Base-by-base conservation (phyloP, 2,329 filamentous ascomycete species). In the Ramularia endophylla region DNA sequence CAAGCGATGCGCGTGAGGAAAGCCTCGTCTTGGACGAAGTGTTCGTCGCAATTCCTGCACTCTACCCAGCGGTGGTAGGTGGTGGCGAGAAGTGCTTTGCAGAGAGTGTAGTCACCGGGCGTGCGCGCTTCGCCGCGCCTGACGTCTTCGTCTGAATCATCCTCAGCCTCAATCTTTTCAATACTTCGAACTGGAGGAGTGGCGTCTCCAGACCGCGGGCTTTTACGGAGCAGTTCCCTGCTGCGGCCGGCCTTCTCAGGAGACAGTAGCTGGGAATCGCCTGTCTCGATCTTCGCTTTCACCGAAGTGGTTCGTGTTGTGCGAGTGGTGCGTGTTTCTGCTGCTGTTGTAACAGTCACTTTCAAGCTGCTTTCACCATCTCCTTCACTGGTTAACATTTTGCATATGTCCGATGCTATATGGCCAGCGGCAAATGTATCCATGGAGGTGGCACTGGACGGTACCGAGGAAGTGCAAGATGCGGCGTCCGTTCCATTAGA, bases 11-110 rank as follows among this genome's bases (percentile, higher is more conserved):
- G 80, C 1, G 89, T 95, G 51, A 82, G 83, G 62, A 94, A 95
- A 0, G 87, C 87, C 50, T 97, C 85, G 29, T 80, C 75, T 62
- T 97, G 90, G 5, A 97, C 83, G 60, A 97, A 98, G 45, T 82
- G 79, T 1, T 75, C 75, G 36, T 78, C 77, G 66, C 92, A 98
- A 38, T 85, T 87, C 38, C 80, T 85, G 66, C 92, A 98, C 48
- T 87, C 79, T 32, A 94, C 85, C 90, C 89, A 97, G 42, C 77
- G 58, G 72, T 87, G 71, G 71, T 88, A 72, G 68, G 83, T 80
- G 48, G 88, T 82, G 0, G 81, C 80, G 1, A 95, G 77, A 0
- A 95, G 73, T 9, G 82, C 72, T 1, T 80, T 75, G 0, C 87
- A 94, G 15, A 90, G 78, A 20, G 86, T 82, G 65, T 97, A 97